A percentile compares a stretch with the other conserved stretches of the same genome.
Evolutionary conservation across 2,329 filamentous ascomycete species (phyloP).

Genomic region (Penicillium sp.): DNA sequence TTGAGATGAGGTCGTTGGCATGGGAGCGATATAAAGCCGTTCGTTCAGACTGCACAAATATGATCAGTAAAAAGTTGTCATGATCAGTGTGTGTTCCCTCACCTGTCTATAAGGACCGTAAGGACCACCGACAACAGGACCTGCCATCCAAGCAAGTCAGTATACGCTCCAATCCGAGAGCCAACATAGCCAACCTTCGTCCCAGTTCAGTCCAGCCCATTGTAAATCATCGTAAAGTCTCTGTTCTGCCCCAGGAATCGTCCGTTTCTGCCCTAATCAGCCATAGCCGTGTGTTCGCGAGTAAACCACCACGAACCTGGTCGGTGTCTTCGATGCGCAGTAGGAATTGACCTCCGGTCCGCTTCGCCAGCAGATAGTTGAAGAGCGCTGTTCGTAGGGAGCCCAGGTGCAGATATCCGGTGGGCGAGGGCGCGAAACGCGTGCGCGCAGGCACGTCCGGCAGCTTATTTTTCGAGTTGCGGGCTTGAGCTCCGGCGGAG

Average conservation of each 20-base stretch:
- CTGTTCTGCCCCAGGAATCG: conserved; percentile 76
- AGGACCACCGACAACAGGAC: conserved; percentile 76
- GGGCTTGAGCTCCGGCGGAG: conserved; percentile 24
- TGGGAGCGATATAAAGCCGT: conserved; percentile 71
- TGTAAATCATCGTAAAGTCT: conserved; percentile 75
- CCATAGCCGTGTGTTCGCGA: conserved; percentile 1
- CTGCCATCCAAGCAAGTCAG: conserved; percentile 41
- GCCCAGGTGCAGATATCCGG: conserved; percentile 88
- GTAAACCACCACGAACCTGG: conserved; percentile 59
- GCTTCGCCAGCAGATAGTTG: conserved; percentile 87
- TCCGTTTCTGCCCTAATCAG: conserved; percentile 66
- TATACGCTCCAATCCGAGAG: not conserved
- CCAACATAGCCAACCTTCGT: conserved; percentile 66
- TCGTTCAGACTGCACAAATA: conserved; percentile 68
- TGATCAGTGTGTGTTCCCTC: conserved; percentile 20
- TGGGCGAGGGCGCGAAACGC: conserved; percentile 93
- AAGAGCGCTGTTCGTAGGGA: conserved; percentile 92
- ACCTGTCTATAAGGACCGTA: conserved; percentile 87
- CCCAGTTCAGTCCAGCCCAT: conserved; percentile 91
- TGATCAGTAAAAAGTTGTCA: not conserved
- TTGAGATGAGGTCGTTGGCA: conserved; percentile 66
- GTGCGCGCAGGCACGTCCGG: conserved; percentile 67
- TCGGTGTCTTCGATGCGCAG: conserved; percentile 95
- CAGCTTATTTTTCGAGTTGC: conserved; percentile 38
- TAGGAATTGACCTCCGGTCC: conserved; percentile 86